Base-by-base conservation (phyloP, 1,139 yeast genomes). In the Saccharomyces hybrid region DNA sequence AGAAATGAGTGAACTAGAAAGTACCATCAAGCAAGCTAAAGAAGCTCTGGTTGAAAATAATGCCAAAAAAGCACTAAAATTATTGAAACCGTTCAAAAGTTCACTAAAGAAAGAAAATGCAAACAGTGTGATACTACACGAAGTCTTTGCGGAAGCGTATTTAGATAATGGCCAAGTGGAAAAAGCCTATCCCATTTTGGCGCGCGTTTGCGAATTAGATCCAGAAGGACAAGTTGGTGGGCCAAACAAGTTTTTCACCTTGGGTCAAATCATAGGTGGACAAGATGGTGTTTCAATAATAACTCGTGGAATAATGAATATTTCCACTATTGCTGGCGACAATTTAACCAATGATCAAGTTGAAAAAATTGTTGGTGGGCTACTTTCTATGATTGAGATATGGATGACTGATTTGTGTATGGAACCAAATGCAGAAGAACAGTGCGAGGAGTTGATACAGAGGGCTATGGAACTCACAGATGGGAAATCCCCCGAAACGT, bases 351-450 rank as follows among this genome's bases (percentile, higher is more conserved):
- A 62, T 63, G 77, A 73, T 56, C 67, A 71, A 49, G 64, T 66
- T 1, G 69, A 69, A 41, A 77, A 80, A 62, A 69, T 86, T 31
- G 83, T 86, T 61, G 87, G 83, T 66, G 97, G 95, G 0, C 75
- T 89, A 29, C 84, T 91, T 61, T 86, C 97, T 9, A 80, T 86
- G 73, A 86, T 93, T 64, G 99, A 93, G 71, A 88, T 95, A 57
- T 93, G 98, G 97, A 93, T 93, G 99, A 95, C 99, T 1, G 99
- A 93, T 74, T 76, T 93, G 60, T 91, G 98, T 67, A 90, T 91
- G 97, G 96, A 88, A 62, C 82, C 82, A 5, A 84, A 86, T 62
- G 98, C 99, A 2, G 99, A 93, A 70, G 48, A 70, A 4, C 79
- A 82, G 68, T 95, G 99, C 72, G 88, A 90, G 62, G 78, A 78